Conservation (phyloP, 169 alveolate genomes). For the Plasmodium relictum region DNA sequence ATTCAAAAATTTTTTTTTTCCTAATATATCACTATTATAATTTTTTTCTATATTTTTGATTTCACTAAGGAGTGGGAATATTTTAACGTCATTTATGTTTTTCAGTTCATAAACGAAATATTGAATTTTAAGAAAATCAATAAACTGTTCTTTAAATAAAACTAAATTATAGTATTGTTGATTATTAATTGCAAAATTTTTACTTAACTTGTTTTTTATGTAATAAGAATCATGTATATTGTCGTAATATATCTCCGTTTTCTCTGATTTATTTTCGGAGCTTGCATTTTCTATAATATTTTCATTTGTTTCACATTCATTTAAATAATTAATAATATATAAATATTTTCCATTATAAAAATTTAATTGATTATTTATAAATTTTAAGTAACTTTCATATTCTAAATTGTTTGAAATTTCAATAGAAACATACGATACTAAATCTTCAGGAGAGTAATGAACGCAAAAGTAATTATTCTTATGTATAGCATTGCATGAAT, state of each 20-base stretch:
- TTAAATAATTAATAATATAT: constrained; percentile 33
- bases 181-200: constrained; percentile 11
- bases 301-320: no score
- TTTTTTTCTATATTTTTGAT: no score
- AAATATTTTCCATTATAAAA: constrained; percentile 40
- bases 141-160: constrained; percentile 4
- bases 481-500: constrained; percentile 49
- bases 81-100: constrained; percentile 16
- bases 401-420: constrained; percentile 24
- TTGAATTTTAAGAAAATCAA: constrained; percentile 45
- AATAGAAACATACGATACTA: constrained; percentile 62
- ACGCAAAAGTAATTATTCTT: constrained; percentile 67
- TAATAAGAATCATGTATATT: neutral
- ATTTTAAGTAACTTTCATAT: constrained; percentile 5
- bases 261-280: no score
- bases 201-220: constrained; percentile 1
- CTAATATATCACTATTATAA: no score
- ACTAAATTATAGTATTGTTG: constrained; percentile 21
- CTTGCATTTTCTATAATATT: no score
- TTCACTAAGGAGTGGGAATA: no score
- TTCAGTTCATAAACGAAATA: constrained; percentile 55
- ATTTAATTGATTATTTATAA: constrained; percentile 59
- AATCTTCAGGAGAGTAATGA: constrained; percentile 71
- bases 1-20: no score
- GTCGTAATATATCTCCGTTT: neutral